Conservation (phyloP, 352 stramenopile species). For the Globisporangium perplexum region DNA sequence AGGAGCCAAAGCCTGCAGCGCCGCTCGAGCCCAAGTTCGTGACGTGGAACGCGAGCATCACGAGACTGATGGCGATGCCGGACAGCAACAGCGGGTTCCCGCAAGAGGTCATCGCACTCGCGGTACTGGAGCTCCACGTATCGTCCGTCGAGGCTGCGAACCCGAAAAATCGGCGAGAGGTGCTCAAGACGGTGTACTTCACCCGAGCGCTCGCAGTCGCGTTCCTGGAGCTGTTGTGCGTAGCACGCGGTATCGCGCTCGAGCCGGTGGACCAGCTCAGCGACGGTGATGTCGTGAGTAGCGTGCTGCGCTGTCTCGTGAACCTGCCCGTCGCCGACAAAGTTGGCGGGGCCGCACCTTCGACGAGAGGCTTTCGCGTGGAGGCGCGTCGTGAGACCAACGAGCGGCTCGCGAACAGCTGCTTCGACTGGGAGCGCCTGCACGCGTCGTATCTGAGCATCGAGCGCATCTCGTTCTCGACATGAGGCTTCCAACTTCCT, state of each 20-base stretch:
- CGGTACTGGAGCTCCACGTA: slow-evolving; percentile 21
- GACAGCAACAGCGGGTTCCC: slow-evolving; percentile 16
- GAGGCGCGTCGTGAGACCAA: slow-evolving; percentile 35
- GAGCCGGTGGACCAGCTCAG: neutral
- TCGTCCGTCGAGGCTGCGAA: neutral
- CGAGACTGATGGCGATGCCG: slow-evolving; percentile 26
- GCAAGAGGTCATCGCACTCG: slow-evolving; percentile 25
- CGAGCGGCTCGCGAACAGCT: slow-evolving; percentile 52
- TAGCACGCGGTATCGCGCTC: no score
- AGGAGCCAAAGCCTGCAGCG: slow-evolving; percentile 7
- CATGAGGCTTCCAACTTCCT: no score
- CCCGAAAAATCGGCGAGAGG: slow-evolving; percentile 7
- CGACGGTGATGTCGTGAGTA: neutral
- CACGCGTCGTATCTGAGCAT: slow-evolving; percentile 39
- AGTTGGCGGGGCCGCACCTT: neutral
- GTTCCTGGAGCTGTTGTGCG: slow-evolving; percentile 10
- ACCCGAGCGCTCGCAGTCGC: slow-evolving; percentile 15
- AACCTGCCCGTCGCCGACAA: slow-evolving; percentile 3
- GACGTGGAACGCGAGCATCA: slow-evolving; percentile 23
- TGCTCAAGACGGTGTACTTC: slow-evolving; percentile 37
- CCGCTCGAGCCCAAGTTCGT: slow-evolving; percentile 15
- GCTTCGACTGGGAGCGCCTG: slow-evolving; percentile 47
- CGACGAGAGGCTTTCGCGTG: slow-evolving; percentile 18
- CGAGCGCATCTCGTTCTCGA: slow-evolving; percentile 4
- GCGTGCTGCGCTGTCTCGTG: neutral